Percentiles rank a stretch among this genome's conserved stretches.
Evolutionary conservation across 495 filamentous ascomycete genomes (phyloP).

Genomic region (Xylaria venustula): DNA sequence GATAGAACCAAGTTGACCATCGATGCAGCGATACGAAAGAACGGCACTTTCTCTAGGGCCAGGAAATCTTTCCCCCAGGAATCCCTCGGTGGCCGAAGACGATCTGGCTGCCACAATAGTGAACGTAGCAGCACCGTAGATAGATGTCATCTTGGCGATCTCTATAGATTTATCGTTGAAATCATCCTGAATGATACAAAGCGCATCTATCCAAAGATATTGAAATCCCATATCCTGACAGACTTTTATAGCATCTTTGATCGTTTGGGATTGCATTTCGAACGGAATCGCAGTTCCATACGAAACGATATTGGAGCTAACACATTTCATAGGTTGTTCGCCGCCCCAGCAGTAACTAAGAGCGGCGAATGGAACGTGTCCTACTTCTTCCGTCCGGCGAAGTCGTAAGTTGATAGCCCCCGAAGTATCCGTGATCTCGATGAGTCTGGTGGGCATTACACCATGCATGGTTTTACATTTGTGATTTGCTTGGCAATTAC

Average conservation of each 20-base stretch:
- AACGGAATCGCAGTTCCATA: background rate
- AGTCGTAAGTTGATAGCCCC: too few relatives aligned
- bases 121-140: conserved; percentile 10
- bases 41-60: background rate
- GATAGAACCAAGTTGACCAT: background rate
- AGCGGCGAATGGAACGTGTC: background rate
- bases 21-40: background rate
- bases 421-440: background rate
- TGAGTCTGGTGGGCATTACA: too few relatives aligned
- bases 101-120: background rate
- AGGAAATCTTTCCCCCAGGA: background rate
- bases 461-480: background rate
- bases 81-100: background rate
- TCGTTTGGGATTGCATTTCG: background rate
- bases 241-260: background rate
- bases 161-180: conserved; percentile 5
- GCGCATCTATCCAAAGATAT: conserved; percentile 28
- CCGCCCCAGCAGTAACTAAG: conserved; percentile 20
- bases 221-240: conserved; percentile 12
- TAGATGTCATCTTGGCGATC: conserved; percentile 12
- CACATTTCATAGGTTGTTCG: background rate
- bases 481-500: background rate
- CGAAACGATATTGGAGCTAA: background rate
- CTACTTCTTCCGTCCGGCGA: background rate
- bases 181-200: background rate